Conservation (phyloP, 768 basidiomycete genomes). For the Gymnopilus dilepis region DNA sequence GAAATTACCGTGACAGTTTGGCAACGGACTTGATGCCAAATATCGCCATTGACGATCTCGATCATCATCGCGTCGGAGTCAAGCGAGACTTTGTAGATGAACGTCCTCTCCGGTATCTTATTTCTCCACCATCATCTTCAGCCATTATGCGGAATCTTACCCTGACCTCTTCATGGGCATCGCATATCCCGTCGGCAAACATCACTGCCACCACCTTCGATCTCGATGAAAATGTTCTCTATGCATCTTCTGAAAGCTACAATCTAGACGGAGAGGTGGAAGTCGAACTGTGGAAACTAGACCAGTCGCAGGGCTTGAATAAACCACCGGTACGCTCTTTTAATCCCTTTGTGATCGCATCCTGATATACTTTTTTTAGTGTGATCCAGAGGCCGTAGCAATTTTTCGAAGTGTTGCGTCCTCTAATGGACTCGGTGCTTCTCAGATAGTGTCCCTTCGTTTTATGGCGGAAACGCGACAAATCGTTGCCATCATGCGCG, state of each 20-base stretch:
- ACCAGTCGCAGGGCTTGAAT: conserved; percentile 25
- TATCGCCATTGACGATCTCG: conserved; percentile 23
- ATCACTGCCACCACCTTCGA: conserved; percentile 60
- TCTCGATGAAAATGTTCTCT: conserved; percentile 65
- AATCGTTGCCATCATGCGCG: conserved; percentile 68
- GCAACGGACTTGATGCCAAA: conserved; percentile 22
- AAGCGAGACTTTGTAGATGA: conserved; percentile 14
- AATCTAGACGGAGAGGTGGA: conserved; percentile 54
- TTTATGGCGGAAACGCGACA: conserved; percentile 75
- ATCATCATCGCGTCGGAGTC: conserved; percentile 21
- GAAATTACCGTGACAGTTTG: conserved; percentile 23
- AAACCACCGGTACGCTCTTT: conserved; percentile 22
- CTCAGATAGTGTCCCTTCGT: conserved; percentile 66
- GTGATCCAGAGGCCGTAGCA: conserved; percentile 34
- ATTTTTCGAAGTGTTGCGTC: conserved; percentile 44
- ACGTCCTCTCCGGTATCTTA: conserved; percentile 9
- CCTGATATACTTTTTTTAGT: conserved; percentile 18
- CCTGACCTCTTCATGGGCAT: conserved; percentile 38
- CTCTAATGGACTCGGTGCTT: conserved; percentile 24
- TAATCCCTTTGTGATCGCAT: neutral
- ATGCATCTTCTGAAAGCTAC: conserved; percentile 58
- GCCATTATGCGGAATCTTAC: conserved; percentile 62
- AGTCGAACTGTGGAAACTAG: conserved; percentile 62
- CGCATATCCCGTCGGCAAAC: conserved; percentile 28
- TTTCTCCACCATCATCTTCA: neutral